Evolutionary conservation across 1,139 yeast genomes (phyloP), one percentile per base, ranked within the genome.

Genomic region (Hemisphaericaspora xylanilytica): DNA sequence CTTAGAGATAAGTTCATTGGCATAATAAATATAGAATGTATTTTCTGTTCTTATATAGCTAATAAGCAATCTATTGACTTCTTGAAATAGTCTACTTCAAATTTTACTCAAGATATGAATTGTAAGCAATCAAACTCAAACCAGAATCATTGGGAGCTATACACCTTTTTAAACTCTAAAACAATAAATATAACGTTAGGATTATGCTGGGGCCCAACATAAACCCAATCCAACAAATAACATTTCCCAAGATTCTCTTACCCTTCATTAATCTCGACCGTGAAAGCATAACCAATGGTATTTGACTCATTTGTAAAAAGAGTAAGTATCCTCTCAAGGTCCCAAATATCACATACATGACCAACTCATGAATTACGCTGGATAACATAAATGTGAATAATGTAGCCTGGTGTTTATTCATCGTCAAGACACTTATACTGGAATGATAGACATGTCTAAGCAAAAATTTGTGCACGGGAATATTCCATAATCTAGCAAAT

Each of bases 381-480:
- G 96, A 86, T 32, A 94, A 61, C 21, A 88, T 56, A 57, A 94
- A 92, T 0, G 99, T 92, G 53, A 85, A 63, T 28, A 90, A 55
- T 2, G 94, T 81, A 0, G 97, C 97, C 36, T 73, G 71, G 1
- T 56, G 44, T 56, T 82, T 87, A 47, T 79, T 75, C 39, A 89
- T 69, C 36, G 79, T 72, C 37, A 89, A 70, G 0, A 90, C 81
- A 48, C 94, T 80, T 44, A 92, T 86, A 12, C 94, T 80, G 22
- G 95, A 84, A 58, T 89, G 97, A 59, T 92, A 94, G 7, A 92
- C 98, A 56, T 94, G 99, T 47, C 97, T 77, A 33, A 89, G 67
- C 43, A 92, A 67, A 53, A 92, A 92, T 49, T 81, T 78, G 59
- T 92, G 97, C n/a, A 94, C 97, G 0, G 97, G 97, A 8, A 80